Evolutionary conservation across 2,329 filamentous ascomycete species (phyloP).

Genomic region (Cytospora piceae): DNA sequence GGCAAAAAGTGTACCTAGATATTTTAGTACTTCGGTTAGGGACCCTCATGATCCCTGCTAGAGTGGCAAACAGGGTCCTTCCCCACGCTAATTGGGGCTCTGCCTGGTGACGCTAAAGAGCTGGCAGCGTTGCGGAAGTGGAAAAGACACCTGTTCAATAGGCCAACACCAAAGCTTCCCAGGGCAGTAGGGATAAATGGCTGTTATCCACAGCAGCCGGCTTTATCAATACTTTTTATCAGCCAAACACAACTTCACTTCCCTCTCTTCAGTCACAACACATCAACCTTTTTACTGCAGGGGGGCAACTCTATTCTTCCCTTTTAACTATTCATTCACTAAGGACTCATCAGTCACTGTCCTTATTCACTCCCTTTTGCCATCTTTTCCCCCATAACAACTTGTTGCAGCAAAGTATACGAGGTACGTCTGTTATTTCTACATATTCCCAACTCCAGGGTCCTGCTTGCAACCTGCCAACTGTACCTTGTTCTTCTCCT

Average conservation of each 20-base stretch:
- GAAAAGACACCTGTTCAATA: conserved; percentile 26
- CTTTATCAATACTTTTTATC: conserved; percentile 22
- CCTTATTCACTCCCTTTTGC: not conserved
- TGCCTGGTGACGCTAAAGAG: conserved; percentile 15
- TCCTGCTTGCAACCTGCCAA: not conserved
- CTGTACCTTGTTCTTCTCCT: not conserved
- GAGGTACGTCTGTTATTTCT: conserved; percentile 19
- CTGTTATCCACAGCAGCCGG: conserved; percentile 10
- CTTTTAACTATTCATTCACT: conserved; percentile 25
- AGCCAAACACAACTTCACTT: conserved; percentile 2
- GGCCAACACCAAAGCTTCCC: not conserved
- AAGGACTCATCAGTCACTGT: conserved; percentile 12
- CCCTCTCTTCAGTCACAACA: conserved; percentile 1
- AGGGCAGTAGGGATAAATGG: conserved; percentile 19
- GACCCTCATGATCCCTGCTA: conserved; percentile 10
- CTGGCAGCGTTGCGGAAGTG: conserved; percentile 19
- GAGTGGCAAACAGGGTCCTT: conserved; percentile 16
- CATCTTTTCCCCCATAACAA: conserved; percentile 8
- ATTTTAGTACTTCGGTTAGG: conserved; percentile 3
- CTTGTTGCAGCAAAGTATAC: conserved; percentile 8
- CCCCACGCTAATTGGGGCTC: conserved; percentile 17
- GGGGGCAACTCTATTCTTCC: conserved; percentile 14
- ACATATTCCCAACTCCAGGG: not conserved
- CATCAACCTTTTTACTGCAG: conserved; percentile 20
- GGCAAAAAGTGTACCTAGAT: not conserved